Evolutionary conservation across 2,329 filamentous ascomycete species (phyloP), one percentile per base, ranked within the genome.

Genomic region (Hypomyces perniciosus): DNA sequence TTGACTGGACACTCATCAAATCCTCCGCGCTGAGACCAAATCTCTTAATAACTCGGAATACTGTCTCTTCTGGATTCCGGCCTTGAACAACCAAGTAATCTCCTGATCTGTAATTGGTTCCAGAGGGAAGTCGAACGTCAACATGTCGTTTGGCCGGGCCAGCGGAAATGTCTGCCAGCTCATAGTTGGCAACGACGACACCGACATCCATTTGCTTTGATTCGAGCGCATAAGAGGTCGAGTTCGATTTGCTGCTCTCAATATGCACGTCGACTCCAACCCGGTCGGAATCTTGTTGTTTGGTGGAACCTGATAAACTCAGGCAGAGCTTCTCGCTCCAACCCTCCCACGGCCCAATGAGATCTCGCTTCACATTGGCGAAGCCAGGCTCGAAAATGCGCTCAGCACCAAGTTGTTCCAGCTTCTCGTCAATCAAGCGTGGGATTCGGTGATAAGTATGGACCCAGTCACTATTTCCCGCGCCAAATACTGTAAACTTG

Each of bases 401-500:
- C 6, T 42, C 12, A n/a, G 46, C 46, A 35, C 46, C 46, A n/a
- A 48, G 46, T 20, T 29, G 39, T 29, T 41, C 28, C 4, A 48
- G 46, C 29, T 30, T 29, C 4, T 8, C 10, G 30, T 48, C 46
- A 10, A 48, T 42, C 4, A 48, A 6, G n/a, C 6, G 8, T 4
- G 46, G 46, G 28, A 48, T 41, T 26, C 38, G 37, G 27, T 48
- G 46, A 31, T 5, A 48, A 26, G 37, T 42, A 8, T 48, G 39
- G 4, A 35, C 46, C 46, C 46, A 48, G 39, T 48, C 46, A n/a
- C 38, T 42, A 29, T 48, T 41, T 8, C 46, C 46, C 20, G n/a
- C n/a, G n/a, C n/a, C n/a, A n/a, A n/a, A n/a, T n/a, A n/a, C n/a
- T n/a, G n/a, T 44, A 30, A 44, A 44, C 12, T 44, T 30, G 42